phyloP scores from a whole-genome alignment of 352 stramenopile species.

The Proteromonas lacertae region DNA sequence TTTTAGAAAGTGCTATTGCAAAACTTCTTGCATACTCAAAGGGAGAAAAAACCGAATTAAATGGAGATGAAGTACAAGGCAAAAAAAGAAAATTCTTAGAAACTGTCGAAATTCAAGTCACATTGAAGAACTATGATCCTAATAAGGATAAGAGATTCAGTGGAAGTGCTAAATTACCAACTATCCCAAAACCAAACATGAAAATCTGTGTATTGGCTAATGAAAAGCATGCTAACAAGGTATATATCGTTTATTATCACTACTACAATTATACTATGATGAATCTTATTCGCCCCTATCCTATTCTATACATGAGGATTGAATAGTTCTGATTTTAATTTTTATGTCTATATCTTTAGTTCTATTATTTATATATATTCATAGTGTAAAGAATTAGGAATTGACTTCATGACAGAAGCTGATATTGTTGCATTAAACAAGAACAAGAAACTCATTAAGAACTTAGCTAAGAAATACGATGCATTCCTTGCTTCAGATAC shows the following conservation, averaged over 20 bases:
- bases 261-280: too few species aligned
- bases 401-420: conserved; percentile 89
- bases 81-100: conserved; percentile 99
- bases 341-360: too few species aligned
- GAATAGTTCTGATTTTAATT: too few species aligned
- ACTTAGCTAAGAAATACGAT: conserved; percentile 99
- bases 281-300: too few species aligned
- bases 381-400: conserved; percentile 84
- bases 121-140: conserved; percentile 99
- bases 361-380: too few species aligned
- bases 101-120: conserved; percentile 87
- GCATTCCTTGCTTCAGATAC: conserved; percentile 94
- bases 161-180: conserved; percentile 90
- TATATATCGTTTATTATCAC: too few species aligned
- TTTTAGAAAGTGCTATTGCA: conserved; percentile 69
- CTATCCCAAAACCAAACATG: conserved; percentile 57
- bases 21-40: conserved; percentile 74
- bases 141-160: conserved; percentile 99
- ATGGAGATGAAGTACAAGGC: conserved; percentile 59
- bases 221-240: conserved; percentile 85
- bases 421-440: conserved; percentile 99
- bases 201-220: conserved; percentile 96
- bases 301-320: too few species aligned
- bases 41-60: conserved; percentile 58
- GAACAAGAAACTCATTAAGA: conserved; percentile 99